Evolutionary conservation across 129 eudicot genomes (phyloP), one percentile per base, ranked within the genome.

Genomic region (Centaurea solstitialis): DNA sequence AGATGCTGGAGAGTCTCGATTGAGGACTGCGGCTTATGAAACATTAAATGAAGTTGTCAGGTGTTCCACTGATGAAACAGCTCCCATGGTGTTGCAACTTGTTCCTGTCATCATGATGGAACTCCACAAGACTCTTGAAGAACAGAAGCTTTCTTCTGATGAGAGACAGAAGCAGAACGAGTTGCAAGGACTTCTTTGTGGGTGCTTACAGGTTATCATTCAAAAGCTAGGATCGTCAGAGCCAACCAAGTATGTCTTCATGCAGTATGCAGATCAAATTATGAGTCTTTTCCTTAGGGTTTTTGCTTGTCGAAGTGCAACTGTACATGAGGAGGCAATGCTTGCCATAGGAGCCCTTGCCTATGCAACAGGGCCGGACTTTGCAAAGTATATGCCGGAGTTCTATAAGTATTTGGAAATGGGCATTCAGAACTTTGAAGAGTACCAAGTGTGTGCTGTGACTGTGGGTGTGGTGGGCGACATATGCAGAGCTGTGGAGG

Each of bases 381-480:
- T 94, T 39, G 85, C 84, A 0, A 94, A 92, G 53, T 94, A 92
- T 77, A 94, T 94, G 99, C 85, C 88, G 1, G 94, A 92, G 23
- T 92, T 94, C 45, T 94, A 92, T 74, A 92, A 94, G 83, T 94
- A 94, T 22, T 23, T 94, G 86, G 97, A 94, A 84, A 89, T 90
- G 93, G 99, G 99, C 12, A 94, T 94, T 76, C 99, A 94, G 76
- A 94, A 94, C 79, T 92, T 89, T 41, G 97, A 94, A 81, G 99
- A 94, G 81, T 94, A 94, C 80, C 99, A 94, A 88, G 99, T 94
- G 1, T 94, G 97, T 83, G 97, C 93, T 37, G 97, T 94, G 43
- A 92, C 97, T 28, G 97, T 94, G 80, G 99, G 99, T 80, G 98
- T 94, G 74, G 97, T 94, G 43, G 99, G 97, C 41, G 97, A 92